Conservation (phyloP, 331 rosid species). For the Saraca asoca region DNA sequence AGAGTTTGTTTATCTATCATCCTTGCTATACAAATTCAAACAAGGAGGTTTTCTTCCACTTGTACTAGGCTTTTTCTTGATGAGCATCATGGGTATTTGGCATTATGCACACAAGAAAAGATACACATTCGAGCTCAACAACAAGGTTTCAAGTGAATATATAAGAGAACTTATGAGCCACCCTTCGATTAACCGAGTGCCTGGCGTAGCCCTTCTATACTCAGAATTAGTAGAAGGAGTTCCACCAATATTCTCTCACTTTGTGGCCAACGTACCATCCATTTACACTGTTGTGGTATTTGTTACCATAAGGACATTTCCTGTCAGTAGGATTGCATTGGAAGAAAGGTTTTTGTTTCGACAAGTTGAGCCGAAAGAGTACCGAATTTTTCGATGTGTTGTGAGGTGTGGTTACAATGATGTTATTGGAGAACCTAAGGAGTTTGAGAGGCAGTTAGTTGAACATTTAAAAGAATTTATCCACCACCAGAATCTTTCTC, state of each 20-base stretch:
- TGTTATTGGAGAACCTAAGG: constrained; percentile 35
- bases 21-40: constrained; percentile 61
- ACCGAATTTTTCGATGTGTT: constrained; percentile 65
- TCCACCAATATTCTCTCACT: constrained; percentile 77
- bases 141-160: constrained; percentile 63
- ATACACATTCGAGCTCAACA: constrained; percentile 63
- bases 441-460: constrained; percentile 62
- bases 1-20: constrained; percentile 49
- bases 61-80: constrained; percentile 43
- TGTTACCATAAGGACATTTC: constrained; percentile 71
- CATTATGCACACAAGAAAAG: constrained; percentile 70
- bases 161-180: constrained; percentile 41
- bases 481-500: constrained; percentile 26
- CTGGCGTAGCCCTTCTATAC: constrained; percentile 68
- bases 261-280: constrained; percentile 54
- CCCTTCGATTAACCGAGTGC: constrained; percentile 54
- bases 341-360: constrained; percentile 77
- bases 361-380: constrained; percentile 60
- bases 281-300: constrained; percentile 67
- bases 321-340: constrained; percentile 49
- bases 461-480: constrained; percentile 58
- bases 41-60: constrained; percentile 78
- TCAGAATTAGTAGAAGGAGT: constrained; percentile 82
- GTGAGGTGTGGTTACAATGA: constrained; percentile 86
- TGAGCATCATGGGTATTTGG: constrained; percentile 64